phyloP scores from a whole-genome alignment of 495 filamentous ascomycete genomes.

The Aspergillus nidulans region DNA sequence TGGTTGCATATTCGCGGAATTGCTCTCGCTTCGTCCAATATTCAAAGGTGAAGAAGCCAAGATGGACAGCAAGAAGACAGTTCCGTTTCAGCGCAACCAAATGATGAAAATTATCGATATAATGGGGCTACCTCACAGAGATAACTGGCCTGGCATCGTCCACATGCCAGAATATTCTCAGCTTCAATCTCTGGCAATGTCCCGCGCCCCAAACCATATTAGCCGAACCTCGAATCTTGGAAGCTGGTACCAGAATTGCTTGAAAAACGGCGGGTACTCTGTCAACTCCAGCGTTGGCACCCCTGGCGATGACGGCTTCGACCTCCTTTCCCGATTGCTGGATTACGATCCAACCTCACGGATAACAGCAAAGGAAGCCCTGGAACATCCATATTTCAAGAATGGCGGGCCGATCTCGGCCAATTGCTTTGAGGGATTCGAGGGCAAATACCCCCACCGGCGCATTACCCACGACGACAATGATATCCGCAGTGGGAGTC shows the following conservation, averaged over 20 bases:
- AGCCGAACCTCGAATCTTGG: conserved; percentile 52
- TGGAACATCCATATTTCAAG: conserved; percentile 84
- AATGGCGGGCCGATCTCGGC: conserved; percentile 58
- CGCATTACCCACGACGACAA: conserved; percentile 91
- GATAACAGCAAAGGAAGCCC: conserved; percentile 75
- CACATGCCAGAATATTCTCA: conserved; percentile 80
- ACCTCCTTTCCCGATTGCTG: conserved; percentile 73
- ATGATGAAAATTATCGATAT: conserved; percentile 99
- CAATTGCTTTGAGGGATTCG: conserved; percentile 89
- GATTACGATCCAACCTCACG: conserved; percentile 91
- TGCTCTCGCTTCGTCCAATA: conserved; percentile 85
- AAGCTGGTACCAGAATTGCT: conserved; percentile 59
- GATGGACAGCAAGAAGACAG: conserved; percentile 95
- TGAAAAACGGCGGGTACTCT: conserved; percentile 57
- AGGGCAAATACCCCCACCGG: conserved; percentile 82
- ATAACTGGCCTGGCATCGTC: conserved; percentile 77
- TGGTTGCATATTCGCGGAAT: conserved; percentile 95
- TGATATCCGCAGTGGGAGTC: conserved; percentile 80
- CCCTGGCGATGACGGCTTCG: conserved; percentile 72
- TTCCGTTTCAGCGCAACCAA: conserved; percentile 96
- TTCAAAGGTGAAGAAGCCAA: conserved; percentile 99
- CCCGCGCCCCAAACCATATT: conserved; percentile 35
- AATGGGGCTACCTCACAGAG: conserved; percentile 82
- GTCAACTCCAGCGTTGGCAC: conserved; percentile 42
- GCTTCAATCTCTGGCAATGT: conserved; percentile 57